Conservation (phyloP, 2,329 filamentous ascomycete species). For the Cladosporium velox region DNA sequence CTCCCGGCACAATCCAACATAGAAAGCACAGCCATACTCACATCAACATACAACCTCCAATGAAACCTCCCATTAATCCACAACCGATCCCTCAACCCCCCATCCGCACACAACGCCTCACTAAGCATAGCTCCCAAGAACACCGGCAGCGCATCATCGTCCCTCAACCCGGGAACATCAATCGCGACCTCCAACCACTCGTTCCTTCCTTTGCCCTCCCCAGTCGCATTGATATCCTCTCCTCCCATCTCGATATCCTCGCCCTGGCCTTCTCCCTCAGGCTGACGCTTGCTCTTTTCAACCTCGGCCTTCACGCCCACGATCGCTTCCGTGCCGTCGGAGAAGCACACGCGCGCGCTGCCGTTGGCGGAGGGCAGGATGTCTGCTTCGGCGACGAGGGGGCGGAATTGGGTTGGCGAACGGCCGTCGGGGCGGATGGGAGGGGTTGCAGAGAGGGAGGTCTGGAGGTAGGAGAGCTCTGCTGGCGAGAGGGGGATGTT, state of each 20-base stretch:
- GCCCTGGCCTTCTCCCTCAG: slow-evolving; percentile 37
- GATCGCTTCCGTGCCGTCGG: slow-evolving; percentile 92
- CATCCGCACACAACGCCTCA: slow-evolving; percentile 78
- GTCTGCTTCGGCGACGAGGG: slow-evolving; percentile 84
- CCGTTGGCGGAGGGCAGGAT: slow-evolving; percentile 89
- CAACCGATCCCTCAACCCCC: slow-evolving; percentile 66
- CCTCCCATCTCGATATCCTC: slow-evolving; percentile 47
- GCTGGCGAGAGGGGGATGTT: slow-evolving; percentile 82
- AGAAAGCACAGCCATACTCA: slow-evolving; percentile 50
- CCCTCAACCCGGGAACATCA: slow-evolving; percentile 85
- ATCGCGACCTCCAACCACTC: slow-evolving; percentile 87
- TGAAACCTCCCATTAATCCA: slow-evolving; percentile 91
- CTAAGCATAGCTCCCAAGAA: slow-evolving; percentile 86
- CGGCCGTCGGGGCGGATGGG: slow-evolving; percentile 90
- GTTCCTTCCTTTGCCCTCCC: slow-evolving; percentile 53
- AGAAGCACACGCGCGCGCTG: slow-evolving; percentile 88
- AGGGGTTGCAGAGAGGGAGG: slow-evolving; percentile 75
- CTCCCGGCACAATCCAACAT: background rate
- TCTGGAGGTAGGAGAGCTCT: slow-evolving; percentile 93
- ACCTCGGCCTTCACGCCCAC: slow-evolving; percentile 96
- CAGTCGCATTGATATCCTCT: slow-evolving; percentile 32
- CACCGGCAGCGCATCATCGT: slow-evolving; percentile 86
- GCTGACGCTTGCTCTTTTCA: slow-evolving; percentile 61
- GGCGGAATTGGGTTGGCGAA: slow-evolving; percentile 80
- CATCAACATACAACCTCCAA: slow-evolving; percentile 95